These are phyloP conservation scores for Corymbia citriodora DNA, from an alignment of 441 rosid genomes.

Conservation along the genomic window DNA sequence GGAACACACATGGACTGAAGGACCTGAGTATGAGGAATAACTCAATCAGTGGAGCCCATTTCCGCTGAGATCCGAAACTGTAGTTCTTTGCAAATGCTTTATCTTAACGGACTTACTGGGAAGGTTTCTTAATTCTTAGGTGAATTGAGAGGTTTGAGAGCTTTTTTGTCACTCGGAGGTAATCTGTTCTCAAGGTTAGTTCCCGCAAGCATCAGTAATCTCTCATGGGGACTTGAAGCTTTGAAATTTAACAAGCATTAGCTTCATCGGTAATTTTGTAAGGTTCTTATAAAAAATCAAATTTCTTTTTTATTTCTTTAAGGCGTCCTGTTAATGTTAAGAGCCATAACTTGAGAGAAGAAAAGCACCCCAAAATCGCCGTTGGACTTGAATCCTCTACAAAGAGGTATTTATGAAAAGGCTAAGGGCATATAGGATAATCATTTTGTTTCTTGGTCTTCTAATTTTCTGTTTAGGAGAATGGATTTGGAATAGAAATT, in stretches of 20 bases:
- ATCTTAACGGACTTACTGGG: slow-evolving; percentile 54
- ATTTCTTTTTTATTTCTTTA: no score
- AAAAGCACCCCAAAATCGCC: no score
- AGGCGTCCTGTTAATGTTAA: no score
- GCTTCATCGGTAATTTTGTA: slow-evolving; percentile 44
- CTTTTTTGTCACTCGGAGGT: slow-evolving; percentile 39
- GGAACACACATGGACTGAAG: not conserved
- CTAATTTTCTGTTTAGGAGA: no score
- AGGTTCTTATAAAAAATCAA: no score
- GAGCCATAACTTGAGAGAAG: no score
- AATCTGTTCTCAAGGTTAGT: slow-evolving; percentile 52
- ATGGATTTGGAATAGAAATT: no score
- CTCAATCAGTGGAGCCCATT: slow-evolving; percentile 43
- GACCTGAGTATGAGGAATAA: slow-evolving; percentile 62
- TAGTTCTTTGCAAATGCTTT: slow-evolving; percentile 40
- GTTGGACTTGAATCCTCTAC: no score
- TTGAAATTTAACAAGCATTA: slow-evolving; percentile 45
- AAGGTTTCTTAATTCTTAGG: slow-evolving; percentile 51
- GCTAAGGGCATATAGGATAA: no score
- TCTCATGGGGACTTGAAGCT: slow-evolving; percentile 34
- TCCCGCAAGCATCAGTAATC: slow-evolving; percentile 42
- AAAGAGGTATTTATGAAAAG: no score
- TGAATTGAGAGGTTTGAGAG: slow-evolving; percentile 39
- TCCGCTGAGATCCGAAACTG: slow-evolving; percentile 64
- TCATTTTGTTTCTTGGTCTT: no score